Evolutionary conservation across 352 stramenopile genomes (phyloP).

Genomic region (Elongisporangium prolatum): DNA sequence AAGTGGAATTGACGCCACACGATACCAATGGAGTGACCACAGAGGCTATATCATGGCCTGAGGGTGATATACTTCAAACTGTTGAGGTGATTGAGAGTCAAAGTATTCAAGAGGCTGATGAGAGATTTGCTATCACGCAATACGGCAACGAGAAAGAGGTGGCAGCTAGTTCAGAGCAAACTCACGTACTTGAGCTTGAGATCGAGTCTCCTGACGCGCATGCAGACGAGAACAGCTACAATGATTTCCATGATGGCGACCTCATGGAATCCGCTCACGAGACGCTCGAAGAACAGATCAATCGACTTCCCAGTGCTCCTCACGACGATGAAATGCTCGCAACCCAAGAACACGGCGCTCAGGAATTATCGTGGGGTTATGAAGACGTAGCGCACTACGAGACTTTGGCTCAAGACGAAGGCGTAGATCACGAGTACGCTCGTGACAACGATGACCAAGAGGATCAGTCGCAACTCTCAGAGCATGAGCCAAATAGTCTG

Average conservation of each 20-base stretch:
- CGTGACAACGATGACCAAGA: not conserved
- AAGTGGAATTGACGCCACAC: not conserved
- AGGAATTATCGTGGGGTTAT: not conserved
- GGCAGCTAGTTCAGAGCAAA: not conserved
- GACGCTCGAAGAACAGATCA: not conserved
- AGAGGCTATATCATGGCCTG: not conserved
- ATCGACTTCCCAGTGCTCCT: not conserved
- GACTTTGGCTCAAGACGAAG: not conserved
- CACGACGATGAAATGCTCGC: not conserved
- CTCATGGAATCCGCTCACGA: not conserved
- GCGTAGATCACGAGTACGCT: not conserved
- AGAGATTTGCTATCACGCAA: no score
- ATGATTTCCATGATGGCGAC: not conserved
- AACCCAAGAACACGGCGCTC: not conserved
- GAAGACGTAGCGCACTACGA: not conserved
- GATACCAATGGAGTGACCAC: not conserved
- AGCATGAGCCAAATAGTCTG: not conserved
- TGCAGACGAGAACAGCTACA: not conserved
- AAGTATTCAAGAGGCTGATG: not conserved
- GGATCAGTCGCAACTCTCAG: not conserved
- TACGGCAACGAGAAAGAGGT: no score
- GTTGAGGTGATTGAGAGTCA: not conserved
- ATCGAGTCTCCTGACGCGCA: not conserved
- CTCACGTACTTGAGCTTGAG: not conserved
- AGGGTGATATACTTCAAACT: not conserved